Base-by-base conservation (phyloP, 1,284 basidiomycete species). In the Trametes versicolor region DNA sequence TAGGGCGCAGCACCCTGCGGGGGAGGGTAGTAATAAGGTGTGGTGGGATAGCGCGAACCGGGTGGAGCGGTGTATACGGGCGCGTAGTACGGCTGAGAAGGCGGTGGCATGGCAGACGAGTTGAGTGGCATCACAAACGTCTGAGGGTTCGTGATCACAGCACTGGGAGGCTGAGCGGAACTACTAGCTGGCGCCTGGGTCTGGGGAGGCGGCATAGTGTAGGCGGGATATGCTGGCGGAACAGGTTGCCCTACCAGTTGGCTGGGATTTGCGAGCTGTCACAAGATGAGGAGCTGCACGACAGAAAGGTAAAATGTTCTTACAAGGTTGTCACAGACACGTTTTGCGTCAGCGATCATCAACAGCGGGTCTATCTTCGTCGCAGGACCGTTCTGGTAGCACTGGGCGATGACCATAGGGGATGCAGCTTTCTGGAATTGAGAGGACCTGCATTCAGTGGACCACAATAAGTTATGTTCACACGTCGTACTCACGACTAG, bases 251-350 rank as follows among this genome's bases (percentile, higher is more conserved):
- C 79, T 13, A 88, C 87, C 36, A 91, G 74, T 71, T 87, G 87
- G 39, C 86, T 82, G 5, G 90, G 92, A 72, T 91, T 92, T 63
- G 85, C 85, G 60, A 92, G 84, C 91, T 93, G 61, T 9, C 50
- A 68, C 51, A 59, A 68, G 59, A 62, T 68, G 64, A 65, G 59
- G 39, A 62, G 61, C 58, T 51, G 47, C 63, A 49, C 23, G 39
- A 47, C 53, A 41, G 19, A 60, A 47, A 7, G 49, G 60, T 39
- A 17, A 17, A 62, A 52, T 50, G 64, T 23, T 75, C 83, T 76
- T 77, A 93, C 91, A 29, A 94, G 82, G 29, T 83, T 85, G 75
- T 94, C 92, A 67, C 92, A 94, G 25, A 90, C 85, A 52, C 86
- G 83, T 75, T 92, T 92, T 6, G 92, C 92, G 62, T 93, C 91